Percentiles rank a stretch among this genome's conserved stretches.
phyloP scores from a whole-genome alignment of 176 grass and related monocot genomes.

The Carex parvula region DNA sequence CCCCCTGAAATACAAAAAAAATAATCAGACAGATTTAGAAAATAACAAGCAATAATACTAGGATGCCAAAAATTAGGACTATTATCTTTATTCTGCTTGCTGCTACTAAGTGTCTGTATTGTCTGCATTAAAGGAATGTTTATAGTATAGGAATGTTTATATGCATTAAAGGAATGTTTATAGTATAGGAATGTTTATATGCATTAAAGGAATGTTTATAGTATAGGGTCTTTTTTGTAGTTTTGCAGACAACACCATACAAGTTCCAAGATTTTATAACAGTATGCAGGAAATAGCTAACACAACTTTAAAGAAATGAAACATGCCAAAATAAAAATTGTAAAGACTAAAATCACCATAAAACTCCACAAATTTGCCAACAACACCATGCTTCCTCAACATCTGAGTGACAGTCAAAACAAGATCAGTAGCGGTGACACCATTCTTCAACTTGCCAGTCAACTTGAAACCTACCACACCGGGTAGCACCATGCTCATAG shows the following conservation, averaged over 20 bases:
- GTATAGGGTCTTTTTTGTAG: background rate
- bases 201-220: background rate
- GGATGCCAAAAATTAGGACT: background rate
- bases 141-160: no score
- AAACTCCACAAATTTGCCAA: slow-evolving; percentile 96
- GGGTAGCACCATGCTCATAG: slow-evolving; percentile 98
- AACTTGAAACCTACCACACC: slow-evolving; percentile 90
- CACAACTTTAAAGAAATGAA: background rate
- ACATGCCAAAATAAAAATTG: background rate
- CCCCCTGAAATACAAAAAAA: slow-evolving; percentile 55
- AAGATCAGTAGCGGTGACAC: slow-evolving; percentile 85
- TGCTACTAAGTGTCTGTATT: background rate
- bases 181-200: no score
- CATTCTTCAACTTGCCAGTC: slow-evolving; percentile 57
- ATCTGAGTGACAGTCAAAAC: slow-evolving; percentile 96
- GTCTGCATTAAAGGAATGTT: no score
- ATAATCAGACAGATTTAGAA: background rate
- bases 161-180: no score
- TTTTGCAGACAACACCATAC: background rate
- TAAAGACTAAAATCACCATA: slow-evolving; percentile 43
- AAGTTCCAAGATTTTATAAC: background rate
- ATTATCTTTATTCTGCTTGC: background rate
- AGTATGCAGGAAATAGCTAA: background rate
- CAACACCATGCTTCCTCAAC: slow-evolving; percentile 87
- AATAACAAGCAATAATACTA: slow-evolving; percentile 6